Percentiles rank a stretch among this genome's conserved stretches.
Conservation (phyloP, 2,329 filamentous ascomycete species). For the Pyrenophora graminea region DNA sequence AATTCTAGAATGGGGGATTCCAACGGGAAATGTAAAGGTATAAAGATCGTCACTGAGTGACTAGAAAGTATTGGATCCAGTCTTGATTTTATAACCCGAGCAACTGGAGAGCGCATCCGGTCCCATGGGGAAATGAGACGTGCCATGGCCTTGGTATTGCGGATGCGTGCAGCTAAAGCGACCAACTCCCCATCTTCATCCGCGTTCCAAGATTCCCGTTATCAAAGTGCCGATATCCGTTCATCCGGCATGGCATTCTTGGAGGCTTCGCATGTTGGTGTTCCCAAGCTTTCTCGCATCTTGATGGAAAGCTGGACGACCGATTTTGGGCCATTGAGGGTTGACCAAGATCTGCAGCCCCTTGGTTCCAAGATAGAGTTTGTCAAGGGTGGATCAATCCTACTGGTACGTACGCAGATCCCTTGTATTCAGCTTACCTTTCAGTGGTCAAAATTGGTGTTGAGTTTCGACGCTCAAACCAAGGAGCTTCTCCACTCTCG, state of each 20-base stretch:
- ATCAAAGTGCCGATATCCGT: constrained; percentile 12
- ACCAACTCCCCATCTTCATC: constrained; percentile 6
- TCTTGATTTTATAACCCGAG: constrained; percentile 14
- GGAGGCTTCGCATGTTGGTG: background rate
- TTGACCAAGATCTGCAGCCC: constrained; percentile 6
- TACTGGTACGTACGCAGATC: background rate
- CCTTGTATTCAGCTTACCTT: background rate
- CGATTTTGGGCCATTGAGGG: background rate
- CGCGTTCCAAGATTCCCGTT: background rate
- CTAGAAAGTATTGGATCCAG: constrained; percentile 6
- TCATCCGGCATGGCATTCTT: constrained; percentile 12
- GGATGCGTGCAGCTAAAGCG: constrained; percentile 13
- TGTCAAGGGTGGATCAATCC: background rate
- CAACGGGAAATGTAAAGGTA: background rate
- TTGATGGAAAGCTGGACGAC: background rate
- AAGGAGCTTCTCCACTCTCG: background rate
- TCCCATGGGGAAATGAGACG: constrained; percentile 17
- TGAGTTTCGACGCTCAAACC: background rate
- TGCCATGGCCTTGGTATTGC: constrained; percentile 20
- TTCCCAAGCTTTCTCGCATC: constrained; percentile 5
- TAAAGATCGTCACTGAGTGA: constrained; percentile 8
- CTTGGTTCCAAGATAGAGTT: constrained; percentile 1
- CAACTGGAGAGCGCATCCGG: constrained; percentile 3
- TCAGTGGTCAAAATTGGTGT: too few species aligned
- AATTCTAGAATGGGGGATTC: background rate